phyloP scores from a whole-genome alignment of 805 yeast species.

The Cyberlindnera meyerae region DNA sequence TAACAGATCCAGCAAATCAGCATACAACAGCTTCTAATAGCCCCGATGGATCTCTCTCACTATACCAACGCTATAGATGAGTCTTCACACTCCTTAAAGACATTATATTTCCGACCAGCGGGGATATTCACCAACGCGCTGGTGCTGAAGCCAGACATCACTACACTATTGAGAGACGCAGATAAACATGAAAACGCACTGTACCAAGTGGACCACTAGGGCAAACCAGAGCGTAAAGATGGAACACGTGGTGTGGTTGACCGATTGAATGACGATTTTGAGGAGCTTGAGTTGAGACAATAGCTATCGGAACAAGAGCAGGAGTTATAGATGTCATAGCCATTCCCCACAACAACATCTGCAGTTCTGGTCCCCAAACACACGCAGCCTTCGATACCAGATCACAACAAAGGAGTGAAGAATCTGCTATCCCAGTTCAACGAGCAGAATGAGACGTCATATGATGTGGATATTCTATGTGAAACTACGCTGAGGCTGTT shows the following conservation, averaged over 20 bases:
- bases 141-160: constrained; percentile 46
- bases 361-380: constrained; percentile 24
- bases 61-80: constrained; percentile 11
- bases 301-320: not conserved
- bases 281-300: constrained; percentile 27
- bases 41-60: constrained; percentile 15
- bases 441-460: constrained; percentile 27
- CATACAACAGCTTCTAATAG: too few species aligned
- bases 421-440: constrained; percentile 29
- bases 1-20: too few species aligned
- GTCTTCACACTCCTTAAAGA: constrained; percentile 18
- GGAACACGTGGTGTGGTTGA: constrained; percentile 40
- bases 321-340: too few species aligned
- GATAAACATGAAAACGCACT: constrained; percentile 46
- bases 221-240: constrained; percentile 44
- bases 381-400: constrained; percentile 11
- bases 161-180: constrained; percentile 56
- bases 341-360: constrained; percentile 5
- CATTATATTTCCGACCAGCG: constrained; percentile 46
- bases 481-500: constrained; percentile 35
- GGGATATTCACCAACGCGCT: constrained; percentile 67
- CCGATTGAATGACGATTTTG: constrained; percentile 31
- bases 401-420: constrained; percentile 27
- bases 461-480: constrained; percentile 41
- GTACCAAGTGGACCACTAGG: constrained; percentile 37